Conservation (phyloP, 768 basidiomycete species). For the Termitomyces sp. region DNA sequence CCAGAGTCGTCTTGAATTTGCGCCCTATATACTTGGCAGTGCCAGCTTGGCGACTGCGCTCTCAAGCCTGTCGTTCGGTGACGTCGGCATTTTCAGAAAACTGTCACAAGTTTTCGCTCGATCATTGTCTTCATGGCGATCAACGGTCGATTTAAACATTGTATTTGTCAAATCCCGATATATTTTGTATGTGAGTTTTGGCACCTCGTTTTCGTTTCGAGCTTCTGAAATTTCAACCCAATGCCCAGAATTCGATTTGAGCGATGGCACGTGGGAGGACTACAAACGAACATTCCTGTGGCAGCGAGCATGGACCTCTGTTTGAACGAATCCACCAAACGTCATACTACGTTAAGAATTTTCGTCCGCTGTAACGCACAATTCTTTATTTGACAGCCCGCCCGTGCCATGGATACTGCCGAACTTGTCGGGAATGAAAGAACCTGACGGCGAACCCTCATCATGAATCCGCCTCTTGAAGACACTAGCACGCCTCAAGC, state of each 20-base stretch:
- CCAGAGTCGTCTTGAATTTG: no score
- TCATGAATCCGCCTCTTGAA: background rate
- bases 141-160: background rate
- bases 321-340: background rate
- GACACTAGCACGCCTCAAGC: no score
- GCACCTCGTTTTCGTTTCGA: no score
- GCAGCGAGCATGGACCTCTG: background rate
- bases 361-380: background rate
- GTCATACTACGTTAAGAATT: background rate
- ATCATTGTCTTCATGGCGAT: background rate
- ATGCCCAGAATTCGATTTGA: background rate
- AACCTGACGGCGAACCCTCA: background rate
- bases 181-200: no score
- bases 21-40: background rate
- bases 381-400: background rate
- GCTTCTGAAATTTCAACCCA: background rate
- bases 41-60: background rate
- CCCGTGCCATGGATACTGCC: background rate
- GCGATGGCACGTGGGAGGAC: background rate
- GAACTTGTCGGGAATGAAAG: background rate
- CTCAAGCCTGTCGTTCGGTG: background rate
- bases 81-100: background rate
- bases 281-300: background rate
- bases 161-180: no score
- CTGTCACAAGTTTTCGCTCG: background rate